Conservation (phyloP, 225 moss, liverwort and hornwort genomes). For the Pseudisothecium myosuroides region DNA sequence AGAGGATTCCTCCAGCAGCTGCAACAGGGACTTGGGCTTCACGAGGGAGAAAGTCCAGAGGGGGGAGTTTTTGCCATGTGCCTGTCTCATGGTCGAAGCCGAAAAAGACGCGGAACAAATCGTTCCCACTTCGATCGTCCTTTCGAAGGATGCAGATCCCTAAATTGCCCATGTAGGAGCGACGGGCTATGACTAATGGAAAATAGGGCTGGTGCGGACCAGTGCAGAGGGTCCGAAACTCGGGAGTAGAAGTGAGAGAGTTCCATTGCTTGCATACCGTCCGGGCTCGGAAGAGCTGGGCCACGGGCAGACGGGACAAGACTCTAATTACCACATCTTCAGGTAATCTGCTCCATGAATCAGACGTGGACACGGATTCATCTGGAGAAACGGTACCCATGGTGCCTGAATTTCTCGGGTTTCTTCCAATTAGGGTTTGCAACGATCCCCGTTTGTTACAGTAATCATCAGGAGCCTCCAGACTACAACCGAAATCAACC, state of each 20-base stretch:
- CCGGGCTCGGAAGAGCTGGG: slow-evolving; percentile 15
- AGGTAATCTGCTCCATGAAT: slow-evolving; percentile 24
- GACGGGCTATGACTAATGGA: slow-evolving; percentile 20
- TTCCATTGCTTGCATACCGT: slow-evolving; percentile 47
- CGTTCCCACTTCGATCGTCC: slow-evolving; percentile 14
- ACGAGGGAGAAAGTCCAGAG: slow-evolving; percentile 28
- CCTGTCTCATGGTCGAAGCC: slow-evolving; percentile 24
- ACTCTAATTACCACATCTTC: slow-evolving; percentile 28
- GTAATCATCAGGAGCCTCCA: background rate
- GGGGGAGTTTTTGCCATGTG: slow-evolving; percentile 35
- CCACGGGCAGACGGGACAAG: slow-evolving; percentile 23
- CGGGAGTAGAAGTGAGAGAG: background rate
- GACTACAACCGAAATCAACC: background rate
- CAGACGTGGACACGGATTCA: background rate
- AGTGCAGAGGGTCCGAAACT: slow-evolving; percentile 8
- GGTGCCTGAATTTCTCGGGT: background rate
- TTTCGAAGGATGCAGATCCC: slow-evolving; percentile 21
- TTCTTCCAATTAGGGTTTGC: background rate
- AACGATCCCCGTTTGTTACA: background rate
- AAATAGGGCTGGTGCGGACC: slow-evolving; percentile 11
- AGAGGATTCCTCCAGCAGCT: slow-evolving; percentile 32
- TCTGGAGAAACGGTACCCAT: slow-evolving; percentile 3
- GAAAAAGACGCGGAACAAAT: slow-evolving; percentile 15
- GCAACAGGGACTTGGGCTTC: slow-evolving; percentile 28
- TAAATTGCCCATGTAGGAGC: slow-evolving; percentile 27